A percentile compares a stretch with the other conserved stretches of the same genome.
Evolutionary conservation across 2,329 filamentous ascomycete species (phyloP).

Genomic region (Sporothrix inflata): DNA sequence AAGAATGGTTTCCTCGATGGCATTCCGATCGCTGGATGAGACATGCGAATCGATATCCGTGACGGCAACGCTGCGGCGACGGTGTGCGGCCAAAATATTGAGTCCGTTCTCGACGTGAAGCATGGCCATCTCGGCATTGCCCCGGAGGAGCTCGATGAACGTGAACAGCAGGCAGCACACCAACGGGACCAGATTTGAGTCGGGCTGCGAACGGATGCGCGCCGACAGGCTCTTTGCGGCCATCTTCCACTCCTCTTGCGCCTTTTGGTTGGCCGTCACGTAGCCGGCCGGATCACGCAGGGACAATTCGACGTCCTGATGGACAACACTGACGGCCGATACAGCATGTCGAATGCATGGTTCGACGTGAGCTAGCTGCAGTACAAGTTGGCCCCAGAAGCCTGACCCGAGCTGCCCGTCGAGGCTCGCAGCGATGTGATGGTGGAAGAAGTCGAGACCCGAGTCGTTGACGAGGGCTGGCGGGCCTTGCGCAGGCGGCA

Average conservation of each 20-base stretch:
- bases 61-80: not conserved
- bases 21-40: not conserved
- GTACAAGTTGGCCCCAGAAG: not conserved
- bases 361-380: conserved; percentile 9
- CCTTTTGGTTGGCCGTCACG: conserved; percentile 1
- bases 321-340: not conserved
- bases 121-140: not conserved
- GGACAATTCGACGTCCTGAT: conserved; percentile 13
- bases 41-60: not conserved
- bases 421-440: not conserved
- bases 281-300: conserved; percentile 9
- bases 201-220: conserved; percentile 1
- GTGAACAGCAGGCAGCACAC: conserved; percentile 16
- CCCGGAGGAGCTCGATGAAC: conserved; percentile 13
- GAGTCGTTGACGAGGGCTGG: not conserved
- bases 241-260: not conserved
- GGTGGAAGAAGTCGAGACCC: conserved; percentile 16
- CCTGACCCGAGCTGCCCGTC: not conserved
- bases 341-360: conserved; percentile 12
- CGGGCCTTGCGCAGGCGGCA: not conserved
- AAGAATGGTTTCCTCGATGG: not conserved
- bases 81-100: not conserved
- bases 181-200: conserved; percentile 9
- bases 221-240: not conserved
- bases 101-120: conserved; percentile 8